phyloP scores from a whole-genome alignment of 371 early-diverging fungal genomes.

The Syncephalastrum monosporum region DNA sequence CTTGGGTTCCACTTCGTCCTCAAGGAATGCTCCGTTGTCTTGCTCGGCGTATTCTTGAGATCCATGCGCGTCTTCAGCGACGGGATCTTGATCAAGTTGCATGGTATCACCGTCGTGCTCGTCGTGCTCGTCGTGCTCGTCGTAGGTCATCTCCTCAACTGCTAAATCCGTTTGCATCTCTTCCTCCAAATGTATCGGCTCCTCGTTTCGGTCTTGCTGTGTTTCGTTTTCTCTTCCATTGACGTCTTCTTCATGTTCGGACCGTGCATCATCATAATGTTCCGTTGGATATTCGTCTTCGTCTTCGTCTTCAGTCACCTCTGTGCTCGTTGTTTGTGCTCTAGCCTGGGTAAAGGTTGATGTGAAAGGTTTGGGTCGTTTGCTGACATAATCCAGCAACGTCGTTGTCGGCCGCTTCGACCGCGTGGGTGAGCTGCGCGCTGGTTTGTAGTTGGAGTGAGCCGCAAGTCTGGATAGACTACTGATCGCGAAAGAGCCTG shows the following conservation, averaged over 20 bases:
- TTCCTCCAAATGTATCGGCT: not conserved
- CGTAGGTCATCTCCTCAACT: no score
- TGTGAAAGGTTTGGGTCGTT: not conserved
- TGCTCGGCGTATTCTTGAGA: not conserved
- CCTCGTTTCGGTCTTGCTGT: not conserved
- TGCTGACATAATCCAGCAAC: not conserved
- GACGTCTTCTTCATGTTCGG: not conserved
- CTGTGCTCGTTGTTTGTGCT: not conserved
- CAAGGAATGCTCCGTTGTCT: not conserved
- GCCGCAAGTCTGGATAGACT: no score
- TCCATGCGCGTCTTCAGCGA: no score
- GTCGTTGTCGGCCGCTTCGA: not conserved
- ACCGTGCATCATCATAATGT: not conserved
- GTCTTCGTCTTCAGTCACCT: constrained; percentile 17
- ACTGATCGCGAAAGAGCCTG: no score
- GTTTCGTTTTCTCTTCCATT: not conserved
- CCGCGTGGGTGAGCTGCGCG: not conserved
- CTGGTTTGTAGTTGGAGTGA: no score
- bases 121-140: no score
- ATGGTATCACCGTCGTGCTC: no score
- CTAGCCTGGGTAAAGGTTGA: not conserved
- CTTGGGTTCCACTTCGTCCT: not conserved
- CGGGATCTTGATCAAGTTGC: no score
- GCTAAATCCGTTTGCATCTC: not conserved
- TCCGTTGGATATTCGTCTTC: constrained; percentile 5